Evolutionary conservation across 1,284 basidiomycete genomes (phyloP).

Genomic region (Apiotrichum porosum): DNA sequence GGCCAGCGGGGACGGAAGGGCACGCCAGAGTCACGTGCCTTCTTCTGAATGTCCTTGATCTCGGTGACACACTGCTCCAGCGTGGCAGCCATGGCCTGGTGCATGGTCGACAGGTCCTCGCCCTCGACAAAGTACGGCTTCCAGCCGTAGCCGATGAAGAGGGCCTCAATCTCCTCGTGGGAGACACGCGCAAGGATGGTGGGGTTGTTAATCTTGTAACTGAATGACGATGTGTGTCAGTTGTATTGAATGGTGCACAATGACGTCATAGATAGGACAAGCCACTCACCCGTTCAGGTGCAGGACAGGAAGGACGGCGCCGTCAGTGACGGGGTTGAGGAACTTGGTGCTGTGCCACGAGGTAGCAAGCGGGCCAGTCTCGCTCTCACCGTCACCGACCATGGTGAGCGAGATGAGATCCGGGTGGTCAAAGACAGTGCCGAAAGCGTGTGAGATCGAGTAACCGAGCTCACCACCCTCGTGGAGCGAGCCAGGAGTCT

Average conservation of each 20-base stretch:
- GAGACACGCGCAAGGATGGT: constrained; percentile 89
- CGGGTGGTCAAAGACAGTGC: constrained; percentile 76
- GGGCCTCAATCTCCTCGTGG: constrained; percentile 59
- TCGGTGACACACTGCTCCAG: constrained; percentile 76
- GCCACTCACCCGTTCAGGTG: constrained; percentile 59
- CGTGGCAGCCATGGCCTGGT: constrained; percentile 62
- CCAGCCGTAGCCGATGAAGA: constrained; percentile 68
- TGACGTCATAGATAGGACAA: no score
- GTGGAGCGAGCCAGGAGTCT: constrained; percentile 80
- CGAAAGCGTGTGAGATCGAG: constrained; percentile 75
- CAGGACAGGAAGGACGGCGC: constrained; percentile 80
- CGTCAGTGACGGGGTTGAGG: constrained; percentile 83
- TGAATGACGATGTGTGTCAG: no score
- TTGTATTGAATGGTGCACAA: no score
- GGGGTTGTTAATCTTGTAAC: constrained; percentile 72
- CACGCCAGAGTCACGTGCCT: constrained; percentile 63
- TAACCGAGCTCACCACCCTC: constrained; percentile 89
- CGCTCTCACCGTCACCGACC: constrained; percentile 81
- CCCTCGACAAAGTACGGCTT: constrained; percentile 72
- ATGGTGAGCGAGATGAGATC: constrained; percentile 68
- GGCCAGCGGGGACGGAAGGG: constrained; percentile 83
- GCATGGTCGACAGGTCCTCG: constrained; percentile 40
- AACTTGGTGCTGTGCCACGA: constrained; percentile 82
- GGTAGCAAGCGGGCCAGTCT: constrained; percentile 75
- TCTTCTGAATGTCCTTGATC: constrained; percentile 68